Evolutionary conservation across 2,329 filamentous ascomycete genomes (phyloP).

Genomic region (Pseudogymnoascus sp.): DNA sequence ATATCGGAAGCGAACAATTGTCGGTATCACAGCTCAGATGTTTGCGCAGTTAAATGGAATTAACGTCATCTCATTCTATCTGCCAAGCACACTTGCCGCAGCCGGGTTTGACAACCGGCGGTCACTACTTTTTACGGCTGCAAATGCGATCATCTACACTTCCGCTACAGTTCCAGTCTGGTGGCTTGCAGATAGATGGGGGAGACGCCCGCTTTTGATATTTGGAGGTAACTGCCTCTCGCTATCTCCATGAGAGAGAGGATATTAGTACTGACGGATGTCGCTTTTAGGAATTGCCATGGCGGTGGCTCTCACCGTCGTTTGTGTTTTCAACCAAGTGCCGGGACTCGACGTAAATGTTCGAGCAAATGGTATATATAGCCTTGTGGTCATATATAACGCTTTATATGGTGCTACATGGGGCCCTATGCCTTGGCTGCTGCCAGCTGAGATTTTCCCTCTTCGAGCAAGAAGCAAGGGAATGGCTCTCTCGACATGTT

Average conservation of each 20-base stretch:
- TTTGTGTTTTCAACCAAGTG: conserved; percentile 34
- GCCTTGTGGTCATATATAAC: conserved; percentile 35
- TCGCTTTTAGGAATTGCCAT: conserved; percentile 26
- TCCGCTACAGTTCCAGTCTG: conserved; percentile 34
- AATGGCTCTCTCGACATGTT: conserved; percentile 33
- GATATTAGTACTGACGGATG: neutral
- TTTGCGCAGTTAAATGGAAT: conserved; percentile 36
- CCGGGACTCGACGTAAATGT: conserved; percentile 22
- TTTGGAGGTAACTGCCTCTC: neutral
- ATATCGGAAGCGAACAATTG: conserved; percentile 35
- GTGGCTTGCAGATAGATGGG: conserved; percentile 35
- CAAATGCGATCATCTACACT: conserved; percentile 34
- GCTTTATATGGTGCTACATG: conserved; percentile 33
- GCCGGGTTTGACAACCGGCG: conserved; percentile 33
- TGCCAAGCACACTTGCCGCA: conserved; percentile 30
- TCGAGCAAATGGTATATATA: conserved; percentile 32
- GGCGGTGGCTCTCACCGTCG: conserved; percentile 30
- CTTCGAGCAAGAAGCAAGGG: conserved; percentile 34
- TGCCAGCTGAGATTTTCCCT: conserved; percentile 31
- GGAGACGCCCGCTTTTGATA: conserved; percentile 33
- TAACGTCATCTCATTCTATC: conserved; percentile 37
- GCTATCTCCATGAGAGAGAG: neutral
- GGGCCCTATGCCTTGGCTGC: conserved; percentile 35
- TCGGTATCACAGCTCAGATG: conserved; percentile 35
- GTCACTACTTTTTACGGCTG: conserved; percentile 33